Conservation (phyloP, 73 alveolate genomes). For the Stentor roeselii region DNA sequence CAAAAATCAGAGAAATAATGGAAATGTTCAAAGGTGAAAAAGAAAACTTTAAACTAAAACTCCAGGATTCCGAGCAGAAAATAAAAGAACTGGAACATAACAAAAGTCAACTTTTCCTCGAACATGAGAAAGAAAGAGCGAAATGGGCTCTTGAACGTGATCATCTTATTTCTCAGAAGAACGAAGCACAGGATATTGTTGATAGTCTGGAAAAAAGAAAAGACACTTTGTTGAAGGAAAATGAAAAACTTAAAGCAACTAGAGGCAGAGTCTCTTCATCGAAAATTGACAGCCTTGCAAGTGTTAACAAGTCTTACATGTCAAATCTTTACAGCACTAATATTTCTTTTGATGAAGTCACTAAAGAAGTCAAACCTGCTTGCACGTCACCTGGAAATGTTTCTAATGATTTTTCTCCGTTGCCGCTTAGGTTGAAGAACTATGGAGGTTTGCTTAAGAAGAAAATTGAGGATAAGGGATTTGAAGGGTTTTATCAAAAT, state of each 20-base stretch:
- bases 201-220: constrained; percentile 72
- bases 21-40: constrained; percentile 77
- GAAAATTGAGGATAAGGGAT: background rate
- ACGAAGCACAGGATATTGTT: constrained; percentile 70
- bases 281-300: background rate
- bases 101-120: constrained; percentile 69
- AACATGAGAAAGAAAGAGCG: constrained; percentile 92
- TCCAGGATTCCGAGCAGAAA: constrained; percentile 78
- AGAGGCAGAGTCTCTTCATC: constrained; percentile 14
- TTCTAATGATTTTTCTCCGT: background rate
- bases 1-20: constrained; percentile 67
- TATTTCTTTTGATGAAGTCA: background rate
- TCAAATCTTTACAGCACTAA: background rate
- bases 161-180: constrained; percentile 61
- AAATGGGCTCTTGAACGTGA: constrained; percentile 91
- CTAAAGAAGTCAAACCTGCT: background rate
- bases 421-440: constrained; percentile 1
- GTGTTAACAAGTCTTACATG: background rate
- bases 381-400: background rate
- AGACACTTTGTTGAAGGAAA: constrained; percentile 81
- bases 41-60: constrained; percentile 68
- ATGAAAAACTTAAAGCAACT: constrained; percentile 84
- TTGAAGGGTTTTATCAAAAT: background rate
- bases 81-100: constrained; percentile 73
- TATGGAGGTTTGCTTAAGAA: too few relatives aligned